Evolutionary conservation across 2,329 filamentous ascomycete species (phyloP).

Genomic region (Sporothrix variecibatus): DNA sequence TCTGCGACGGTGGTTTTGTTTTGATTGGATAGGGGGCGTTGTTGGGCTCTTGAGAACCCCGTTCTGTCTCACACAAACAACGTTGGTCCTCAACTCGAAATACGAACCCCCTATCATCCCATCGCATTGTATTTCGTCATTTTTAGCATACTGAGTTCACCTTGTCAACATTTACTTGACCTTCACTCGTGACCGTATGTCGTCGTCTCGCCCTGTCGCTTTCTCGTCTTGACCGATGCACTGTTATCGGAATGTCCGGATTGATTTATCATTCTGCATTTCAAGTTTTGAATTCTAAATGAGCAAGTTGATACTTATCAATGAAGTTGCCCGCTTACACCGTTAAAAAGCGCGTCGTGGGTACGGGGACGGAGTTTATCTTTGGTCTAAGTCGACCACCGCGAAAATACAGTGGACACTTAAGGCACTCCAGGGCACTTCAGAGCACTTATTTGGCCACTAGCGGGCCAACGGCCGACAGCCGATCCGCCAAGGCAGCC

Average conservation of each 20-base stretch:
- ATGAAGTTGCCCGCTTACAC: background rate
- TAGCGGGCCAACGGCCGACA: background rate
- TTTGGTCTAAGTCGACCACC: background rate
- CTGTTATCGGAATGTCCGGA: background rate
- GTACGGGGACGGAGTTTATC: constrained; percentile 14
- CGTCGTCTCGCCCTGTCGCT: background rate
- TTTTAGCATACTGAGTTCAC: background rate
- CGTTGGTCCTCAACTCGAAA: background rate
- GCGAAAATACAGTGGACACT: background rate
- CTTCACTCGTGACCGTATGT: background rate
- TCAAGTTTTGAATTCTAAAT: background rate
- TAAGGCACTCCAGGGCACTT: background rate
- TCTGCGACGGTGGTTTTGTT: background rate
- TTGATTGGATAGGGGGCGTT: background rate
- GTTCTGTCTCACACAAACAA: background rate
- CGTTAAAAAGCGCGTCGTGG: background rate
- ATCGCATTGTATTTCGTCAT: background rate
- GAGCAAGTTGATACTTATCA: background rate
- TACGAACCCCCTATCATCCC: background rate
- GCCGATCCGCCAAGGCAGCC: background rate
- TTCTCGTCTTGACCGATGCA: background rate
- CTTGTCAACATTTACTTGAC: background rate
- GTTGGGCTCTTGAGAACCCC: background rate
- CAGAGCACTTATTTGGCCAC: background rate
- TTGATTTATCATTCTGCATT: background rate